phyloP scores from a whole-genome alignment of 306 rosid genomes.

The Cicer pinnatifidum region DNA sequence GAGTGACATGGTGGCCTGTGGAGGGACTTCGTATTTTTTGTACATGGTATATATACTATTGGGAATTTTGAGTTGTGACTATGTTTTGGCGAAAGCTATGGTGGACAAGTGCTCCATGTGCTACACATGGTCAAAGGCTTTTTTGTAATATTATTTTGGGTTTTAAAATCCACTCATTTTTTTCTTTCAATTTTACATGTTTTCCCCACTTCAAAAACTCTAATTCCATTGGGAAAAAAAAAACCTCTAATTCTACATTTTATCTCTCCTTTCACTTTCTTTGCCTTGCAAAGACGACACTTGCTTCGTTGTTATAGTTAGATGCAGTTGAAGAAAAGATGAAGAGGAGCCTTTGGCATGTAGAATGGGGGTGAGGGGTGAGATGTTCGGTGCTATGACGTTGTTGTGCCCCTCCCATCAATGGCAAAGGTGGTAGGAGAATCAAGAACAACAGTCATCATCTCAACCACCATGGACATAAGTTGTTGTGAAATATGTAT shows the following conservation, averaged over 20 bases:
- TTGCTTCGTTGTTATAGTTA: not conserved
- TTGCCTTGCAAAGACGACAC: not conserved
- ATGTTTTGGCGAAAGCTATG: not conserved
- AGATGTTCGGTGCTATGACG: not conserved
- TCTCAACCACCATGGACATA: not conserved
- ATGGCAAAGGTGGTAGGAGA: not conserved
- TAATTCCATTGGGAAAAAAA: not conserved
- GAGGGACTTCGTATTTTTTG: slow-evolving; percentile 28
- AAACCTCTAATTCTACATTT: not conserved
- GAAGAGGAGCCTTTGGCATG: not conserved
- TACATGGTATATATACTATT: slow-evolving; percentile 30
- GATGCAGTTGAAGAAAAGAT: not conserved
- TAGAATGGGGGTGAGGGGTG: not conserved
- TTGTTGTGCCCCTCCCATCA: not conserved
- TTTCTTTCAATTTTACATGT: not conserved
- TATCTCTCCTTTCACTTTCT: not conserved
- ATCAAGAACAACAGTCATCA: not conserved
- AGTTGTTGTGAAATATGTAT: not conserved
- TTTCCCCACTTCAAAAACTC: not conserved
- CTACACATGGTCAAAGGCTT: not conserved
- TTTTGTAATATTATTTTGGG: not conserved
- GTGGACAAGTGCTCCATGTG: not conserved
- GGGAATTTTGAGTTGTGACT: slow-evolving; percentile 11
- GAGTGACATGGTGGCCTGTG: slow-evolving; percentile 16
- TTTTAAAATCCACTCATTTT: not conserved